A percentile compares a stretch with the other conserved stretches of the same genome.
Conservation (phyloP, 2,329 filamentous ascomycete genomes). For the Pezicula neosporulosa region DNA sequence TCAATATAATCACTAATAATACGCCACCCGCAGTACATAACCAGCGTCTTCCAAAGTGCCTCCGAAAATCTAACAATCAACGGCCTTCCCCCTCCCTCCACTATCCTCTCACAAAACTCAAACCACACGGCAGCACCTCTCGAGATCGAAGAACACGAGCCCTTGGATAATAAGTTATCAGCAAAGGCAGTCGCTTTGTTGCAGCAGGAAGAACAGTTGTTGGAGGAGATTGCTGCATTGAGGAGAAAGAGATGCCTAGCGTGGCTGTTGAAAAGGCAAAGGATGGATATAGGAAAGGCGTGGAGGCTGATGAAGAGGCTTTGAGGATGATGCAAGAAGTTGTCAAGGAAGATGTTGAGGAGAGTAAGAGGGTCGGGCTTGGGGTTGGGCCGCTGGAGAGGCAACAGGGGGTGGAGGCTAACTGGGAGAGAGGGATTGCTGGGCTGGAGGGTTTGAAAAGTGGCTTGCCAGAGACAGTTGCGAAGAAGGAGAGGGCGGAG, state of each 20-base stretch:
- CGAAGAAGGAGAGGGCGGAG: slow-evolving; percentile 61
- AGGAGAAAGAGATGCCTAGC: slow-evolving; percentile 14
- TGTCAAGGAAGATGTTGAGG: slow-evolving; percentile 5
- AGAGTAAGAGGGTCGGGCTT: slow-evolving; percentile 17
- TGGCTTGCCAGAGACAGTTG: slow-evolving; percentile 59
- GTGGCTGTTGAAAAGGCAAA: slow-evolving; percentile 13
- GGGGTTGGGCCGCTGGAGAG: slow-evolving; percentile 38
- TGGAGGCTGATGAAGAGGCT: slow-evolving; percentile 16
- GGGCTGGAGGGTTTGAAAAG: slow-evolving; percentile 51
- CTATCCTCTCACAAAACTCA: not conserved
- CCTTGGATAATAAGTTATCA: slow-evolving; percentile 58
- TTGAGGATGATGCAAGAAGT: slow-evolving; percentile 8
- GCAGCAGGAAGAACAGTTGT: slow-evolving; percentile 59
- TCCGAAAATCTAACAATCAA: slow-evolving; percentile 60
- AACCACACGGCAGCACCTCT: slow-evolving; percentile 9
- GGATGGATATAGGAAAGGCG: slow-evolving; percentile 10
- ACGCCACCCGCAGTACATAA: slow-evolving; percentile 49
- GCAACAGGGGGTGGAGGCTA: slow-evolving; percentile 42
- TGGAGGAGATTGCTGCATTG: slow-evolving; percentile 55
- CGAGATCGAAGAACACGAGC: slow-evolving; percentile 47
- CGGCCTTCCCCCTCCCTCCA: slow-evolving; percentile 44
- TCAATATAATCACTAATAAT: not conserved
- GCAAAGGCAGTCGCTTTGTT: slow-evolving; percentile 57
- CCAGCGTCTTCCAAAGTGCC: slow-evolving; percentile 55
- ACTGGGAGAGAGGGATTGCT: slow-evolving; percentile 45